Evolutionary conservation across 768 basidiomycete species (phyloP).

Genomic region (Mycena maculata): DNA sequence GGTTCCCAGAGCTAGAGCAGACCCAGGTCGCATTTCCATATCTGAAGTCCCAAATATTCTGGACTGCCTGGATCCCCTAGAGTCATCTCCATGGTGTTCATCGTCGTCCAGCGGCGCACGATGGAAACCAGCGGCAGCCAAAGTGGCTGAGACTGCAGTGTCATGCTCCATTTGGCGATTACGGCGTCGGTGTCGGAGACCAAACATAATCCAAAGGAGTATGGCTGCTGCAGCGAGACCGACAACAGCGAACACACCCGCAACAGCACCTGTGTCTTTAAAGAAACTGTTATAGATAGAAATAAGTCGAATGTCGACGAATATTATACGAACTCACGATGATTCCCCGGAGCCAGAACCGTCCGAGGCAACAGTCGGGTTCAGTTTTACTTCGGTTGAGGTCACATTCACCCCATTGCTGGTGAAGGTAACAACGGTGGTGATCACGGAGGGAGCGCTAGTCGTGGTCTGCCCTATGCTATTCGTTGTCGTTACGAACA

Average conservation of each 20-base stretch:
- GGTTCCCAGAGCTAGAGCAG: conserved; percentile 44
- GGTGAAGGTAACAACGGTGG: conserved; percentile 66
- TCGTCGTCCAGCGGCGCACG: conserved; percentile 77
- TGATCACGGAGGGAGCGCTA: conserved; percentile 68
- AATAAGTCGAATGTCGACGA: neutral
- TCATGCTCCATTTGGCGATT: conserved; percentile 74
- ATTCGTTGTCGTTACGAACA: conserved; percentile 73
- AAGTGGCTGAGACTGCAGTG: conserved; percentile 74
- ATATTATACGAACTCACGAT: conserved; percentile 56
- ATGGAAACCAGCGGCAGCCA: conserved; percentile 77
- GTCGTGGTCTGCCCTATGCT: conserved; percentile 59
- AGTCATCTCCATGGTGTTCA: conserved; percentile 54
- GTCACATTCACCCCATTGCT: conserved; percentile 65
- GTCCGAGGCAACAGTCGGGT: conserved; percentile 75
- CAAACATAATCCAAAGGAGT: conserved; percentile 77
- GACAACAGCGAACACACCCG: conserved; percentile 90
- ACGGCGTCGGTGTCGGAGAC: conserved; percentile 72
- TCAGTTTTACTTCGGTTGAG: conserved; percentile 72
- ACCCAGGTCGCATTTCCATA: conserved; percentile 57
- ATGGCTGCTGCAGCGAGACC: conserved; percentile 82
- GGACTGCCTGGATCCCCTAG: conserved; percentile 36
- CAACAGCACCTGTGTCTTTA: conserved; percentile 88
- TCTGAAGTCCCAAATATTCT: conserved; percentile 44
- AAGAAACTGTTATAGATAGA: conserved; percentile 78
- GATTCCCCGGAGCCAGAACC: conserved; percentile 52